Conservation (phyloP, 345 rosid genomes). For the Populus deltoides region DNA sequence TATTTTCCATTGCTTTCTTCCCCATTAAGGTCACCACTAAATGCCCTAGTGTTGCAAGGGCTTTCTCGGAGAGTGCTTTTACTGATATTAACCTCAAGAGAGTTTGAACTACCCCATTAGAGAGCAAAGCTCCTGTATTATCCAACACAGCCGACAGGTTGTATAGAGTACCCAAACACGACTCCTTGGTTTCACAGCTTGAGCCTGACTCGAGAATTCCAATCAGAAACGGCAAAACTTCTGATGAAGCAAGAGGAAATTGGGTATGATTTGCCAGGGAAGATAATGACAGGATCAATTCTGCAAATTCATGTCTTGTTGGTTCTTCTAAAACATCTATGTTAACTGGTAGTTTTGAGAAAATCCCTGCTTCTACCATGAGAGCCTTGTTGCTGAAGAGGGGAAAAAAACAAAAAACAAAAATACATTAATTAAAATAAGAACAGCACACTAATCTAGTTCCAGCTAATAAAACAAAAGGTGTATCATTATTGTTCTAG, state of each 20-base stretch:
- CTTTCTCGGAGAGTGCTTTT: slow-evolving; percentile 58
- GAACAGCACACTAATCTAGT: background rate
- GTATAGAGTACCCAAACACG: slow-evolving; percentile 51
- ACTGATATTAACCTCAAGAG: slow-evolving; percentile 46
- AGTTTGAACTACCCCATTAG: slow-evolving; percentile 46
- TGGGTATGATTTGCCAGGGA: slow-evolving; percentile 44
- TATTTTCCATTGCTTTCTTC: slow-evolving; percentile 65
- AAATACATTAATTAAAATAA: background rate
- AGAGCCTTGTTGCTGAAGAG: slow-evolving; percentile 74
- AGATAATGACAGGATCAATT: slow-evolving; percentile 60
- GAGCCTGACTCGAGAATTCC: slow-evolving; percentile 49
- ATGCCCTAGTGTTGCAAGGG: slow-evolving; percentile 70
- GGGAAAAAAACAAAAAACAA: background rate
- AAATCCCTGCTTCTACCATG: slow-evolving; percentile 74
- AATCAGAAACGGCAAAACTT: slow-evolving; percentile 50
- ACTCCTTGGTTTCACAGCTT: slow-evolving; percentile 46
- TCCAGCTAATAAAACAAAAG: background rate
- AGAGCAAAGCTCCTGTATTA: slow-evolving; percentile 55
- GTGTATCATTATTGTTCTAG: background rate
- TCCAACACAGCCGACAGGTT: slow-evolving; percentile 62
- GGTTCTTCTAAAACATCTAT: slow-evolving; percentile 42
- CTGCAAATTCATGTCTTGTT: slow-evolving; percentile 51
- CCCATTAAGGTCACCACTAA: slow-evolving; percentile 76
- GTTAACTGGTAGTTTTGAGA: slow-evolving; percentile 60
- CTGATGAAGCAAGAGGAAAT: slow-evolving; percentile 44